Evolutionary conservation across 2,329 filamentous ascomycete species (phyloP).

Genomic region (Fusarium sublunatum): DNA sequence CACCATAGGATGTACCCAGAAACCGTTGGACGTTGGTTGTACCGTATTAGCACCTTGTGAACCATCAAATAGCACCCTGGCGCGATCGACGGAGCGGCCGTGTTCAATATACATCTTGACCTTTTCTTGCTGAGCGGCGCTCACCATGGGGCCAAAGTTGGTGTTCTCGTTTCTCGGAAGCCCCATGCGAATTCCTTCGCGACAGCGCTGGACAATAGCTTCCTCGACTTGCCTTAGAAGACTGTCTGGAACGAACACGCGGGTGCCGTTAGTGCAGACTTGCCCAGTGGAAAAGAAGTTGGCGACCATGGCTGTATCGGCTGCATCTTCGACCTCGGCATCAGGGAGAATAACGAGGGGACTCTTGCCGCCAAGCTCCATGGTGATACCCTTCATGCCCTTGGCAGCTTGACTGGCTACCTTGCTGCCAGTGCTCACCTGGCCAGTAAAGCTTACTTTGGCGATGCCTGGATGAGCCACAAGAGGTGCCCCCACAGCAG

Average conservation of each 20-base stretch:
- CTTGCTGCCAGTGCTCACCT: conserved; percentile 84
- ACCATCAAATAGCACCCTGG: conserved; percentile 79
- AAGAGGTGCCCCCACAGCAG: conserved; percentile 76
- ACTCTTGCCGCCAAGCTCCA: conserved; percentile 91
- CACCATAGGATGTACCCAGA: conserved; percentile 85
- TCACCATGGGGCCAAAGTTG: conserved; percentile 88
- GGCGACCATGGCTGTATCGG: conserved; percentile 90
- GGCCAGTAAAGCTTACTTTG: conserved; percentile 91
- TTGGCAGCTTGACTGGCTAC: conserved; percentile 80
- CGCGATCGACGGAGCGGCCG: conserved; percentile 78
- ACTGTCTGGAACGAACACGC: conserved; percentile 79
- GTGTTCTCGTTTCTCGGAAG: conserved; percentile 76
- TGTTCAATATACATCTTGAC: conserved; percentile 81
- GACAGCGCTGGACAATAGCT: conserved; percentile 62
- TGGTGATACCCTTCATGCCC: conserved; percentile 89
- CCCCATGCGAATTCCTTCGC: conserved; percentile 79
- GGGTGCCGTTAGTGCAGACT: conserved; percentile 92
- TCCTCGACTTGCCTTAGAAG: conserved; percentile 77
- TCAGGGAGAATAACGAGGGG: conserved; percentile 84
- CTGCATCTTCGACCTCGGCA: conserved; percentile 81
- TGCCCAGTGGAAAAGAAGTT: conserved; percentile 94
- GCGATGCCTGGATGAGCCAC: conserved; percentile 78
- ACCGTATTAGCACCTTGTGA: conserved; percentile 63
- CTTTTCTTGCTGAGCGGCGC: conserved; percentile 78
- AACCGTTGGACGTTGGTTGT: conserved; percentile 70